Base-by-base conservation (phyloP, 1,139 yeast genomes). In the Geotrichum reessii region DNA sequence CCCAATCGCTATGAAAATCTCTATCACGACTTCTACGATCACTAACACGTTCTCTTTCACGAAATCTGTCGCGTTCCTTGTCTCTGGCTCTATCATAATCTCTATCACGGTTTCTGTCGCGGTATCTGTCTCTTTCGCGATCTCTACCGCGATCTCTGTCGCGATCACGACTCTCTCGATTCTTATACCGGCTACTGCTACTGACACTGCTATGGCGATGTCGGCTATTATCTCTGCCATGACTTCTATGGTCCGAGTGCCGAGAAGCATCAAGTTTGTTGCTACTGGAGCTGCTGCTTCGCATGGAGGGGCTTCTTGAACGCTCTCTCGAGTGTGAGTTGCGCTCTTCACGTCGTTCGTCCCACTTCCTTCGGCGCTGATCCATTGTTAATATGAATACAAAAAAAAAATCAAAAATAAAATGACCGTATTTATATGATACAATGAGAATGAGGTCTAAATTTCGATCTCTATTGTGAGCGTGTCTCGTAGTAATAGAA, bases 41-140 rank as follows among this genome's bases (percentile, higher is more conserved):
- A 11, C 52, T 44, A 21, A 56, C 46, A 17, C 53, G 53, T 9
- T 47, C 49, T 42, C 54, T 49, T 27, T 50, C 47, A 19, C 48
- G 48, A 21, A 47, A 48, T 9, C 57, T 21, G 17, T 50, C 60
- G 24, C 60, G 28, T 14, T 48, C 47, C 14, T 14, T 50, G 50
- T 28, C 63, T 58, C 46, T 59, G 52, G 25, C 44, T 28, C 31
- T 60, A 49, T 21, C 61, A n/a, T 57, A n/a, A 14, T 58, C 59
- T 42, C 59, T 44, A 19, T 50, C 53, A 24, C 63, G 54, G 50
- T 54, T 57, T 11, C 66, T 47, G 40, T 49, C 50, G 14, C 49
- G 52, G 33, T 57, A 50, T 21, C 57, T 42, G 49, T 50, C 53
- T 12, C 58, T 24, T 11, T 53, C 62, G 9, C 60, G 55, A 37